These are phyloP conservation scores for Holtermanniella nyarrowii DNA, from an alignment of 768 basidiomycete species.

Conservation along the genomic window DNA sequence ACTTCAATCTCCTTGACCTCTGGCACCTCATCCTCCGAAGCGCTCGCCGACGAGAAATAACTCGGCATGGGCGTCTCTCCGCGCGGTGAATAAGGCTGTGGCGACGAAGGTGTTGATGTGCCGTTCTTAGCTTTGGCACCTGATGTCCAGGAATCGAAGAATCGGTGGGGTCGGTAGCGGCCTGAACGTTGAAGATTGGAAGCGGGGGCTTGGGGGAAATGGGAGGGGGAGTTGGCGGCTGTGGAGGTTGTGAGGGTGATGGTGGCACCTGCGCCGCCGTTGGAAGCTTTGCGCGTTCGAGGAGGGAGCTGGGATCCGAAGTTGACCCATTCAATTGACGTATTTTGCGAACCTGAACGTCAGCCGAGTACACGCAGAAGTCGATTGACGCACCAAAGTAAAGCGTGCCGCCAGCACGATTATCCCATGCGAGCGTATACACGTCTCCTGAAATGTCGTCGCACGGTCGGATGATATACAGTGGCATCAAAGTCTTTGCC, in stretches of 20 bases:
- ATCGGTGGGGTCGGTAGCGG: constrained; percentile 55
- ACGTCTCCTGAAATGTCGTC: constrained; percentile 78
- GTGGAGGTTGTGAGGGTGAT: constrained; percentile 13
- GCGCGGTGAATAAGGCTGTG: constrained; percentile 3
- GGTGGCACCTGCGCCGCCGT: constrained; percentile 11
- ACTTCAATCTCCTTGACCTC: constrained; percentile 43
- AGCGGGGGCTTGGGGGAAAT: neutral
- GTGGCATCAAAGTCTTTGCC: constrained; percentile 53
- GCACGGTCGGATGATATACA: constrained; percentile 69
- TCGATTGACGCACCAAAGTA: constrained; percentile 53
- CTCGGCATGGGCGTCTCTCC: constrained; percentile 2
- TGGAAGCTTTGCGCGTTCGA: constrained; percentile 15
- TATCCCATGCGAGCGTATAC: constrained; percentile 72
- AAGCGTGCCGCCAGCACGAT: constrained; percentile 52
- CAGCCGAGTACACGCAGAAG: neutral
- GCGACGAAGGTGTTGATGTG: constrained; percentile 1
- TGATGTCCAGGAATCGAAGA: constrained; percentile 54
- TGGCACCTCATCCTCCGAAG: neutral
- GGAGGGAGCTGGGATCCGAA: constrained; percentile 43
- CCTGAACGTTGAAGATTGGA: constrained; percentile 20
- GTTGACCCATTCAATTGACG: constrained; percentile 79
- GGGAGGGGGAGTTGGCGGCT: neutral
- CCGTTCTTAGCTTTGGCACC: constrained; percentile 11
- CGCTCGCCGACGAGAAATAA: constrained; percentile 2
- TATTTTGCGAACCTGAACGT: constrained; percentile 59